These are phyloP conservation scores for Schoenoplectus tabernaemontani DNA, from an alignment of 202 grass and related monocot species.

Conservation along the genomic window DNA sequence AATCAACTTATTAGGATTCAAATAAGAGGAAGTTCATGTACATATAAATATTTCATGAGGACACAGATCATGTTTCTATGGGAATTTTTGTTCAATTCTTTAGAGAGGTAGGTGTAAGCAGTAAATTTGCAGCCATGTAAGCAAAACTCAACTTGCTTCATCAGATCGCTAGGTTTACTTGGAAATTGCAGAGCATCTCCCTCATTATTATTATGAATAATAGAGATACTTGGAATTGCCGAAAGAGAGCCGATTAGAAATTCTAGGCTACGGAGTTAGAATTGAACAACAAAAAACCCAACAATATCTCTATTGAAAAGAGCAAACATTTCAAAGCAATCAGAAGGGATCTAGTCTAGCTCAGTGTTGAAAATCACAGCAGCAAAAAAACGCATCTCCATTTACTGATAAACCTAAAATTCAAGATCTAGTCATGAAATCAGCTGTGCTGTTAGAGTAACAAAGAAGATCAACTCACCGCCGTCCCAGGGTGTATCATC, in stretches of 20 bases:
- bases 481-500: slow-evolving; percentile 91
- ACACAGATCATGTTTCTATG: not conserved
- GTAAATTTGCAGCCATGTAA: not conserved
- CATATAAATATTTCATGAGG: not conserved
- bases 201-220: not conserved
- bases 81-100: no score
- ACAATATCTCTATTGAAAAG: not conserved
- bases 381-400: not conserved
- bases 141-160: not conserved
- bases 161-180: not conserved
- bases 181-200: not conserved
- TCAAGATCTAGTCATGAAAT: not conserved
- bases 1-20: not conserved
- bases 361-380: not conserved
- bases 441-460: not conserved
- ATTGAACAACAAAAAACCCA: not conserved
- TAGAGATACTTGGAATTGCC: not conserved
- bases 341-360: not conserved
- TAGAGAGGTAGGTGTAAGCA: not conserved
- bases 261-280: not conserved
- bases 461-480: slow-evolving; percentile 38
- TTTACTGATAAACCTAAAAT: not conserved
- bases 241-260: not conserved
- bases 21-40: not conserved
- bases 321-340: not conserved